Evolutionary conservation across 306 rosid species (phyloP), one percentile per base, ranked within the genome.

Genomic region (Lotus japonicus): DNA sequence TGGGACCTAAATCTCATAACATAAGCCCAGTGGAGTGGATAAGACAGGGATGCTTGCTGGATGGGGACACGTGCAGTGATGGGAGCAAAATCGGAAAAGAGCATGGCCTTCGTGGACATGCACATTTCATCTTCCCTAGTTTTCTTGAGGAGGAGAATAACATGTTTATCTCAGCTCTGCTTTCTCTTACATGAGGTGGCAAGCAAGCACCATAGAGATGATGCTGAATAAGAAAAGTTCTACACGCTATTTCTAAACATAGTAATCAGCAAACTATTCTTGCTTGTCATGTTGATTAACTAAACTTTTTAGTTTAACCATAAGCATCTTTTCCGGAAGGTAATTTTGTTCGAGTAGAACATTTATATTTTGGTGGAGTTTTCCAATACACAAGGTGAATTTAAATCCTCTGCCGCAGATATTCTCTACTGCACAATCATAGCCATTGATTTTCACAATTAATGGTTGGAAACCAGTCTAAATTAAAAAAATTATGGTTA

Each of bases 21-120:
- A 28, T 45, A 14, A 39, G 50, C 21, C n/a, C 36, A 31, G 11
- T 38, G 11, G 9, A 18, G 26, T 15, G 17, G 82, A 73, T 42
- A 31, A 23, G 57, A 16, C 38, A 26, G 3, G 2, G 52, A 49
- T 35, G 31, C 19, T 39, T 38, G 39, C 14, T 23, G 21, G 11
- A 60, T 3, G 43, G 38, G 38, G 48, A 54, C 56, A 76, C 84
- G 73, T 79, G 79, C 66, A 48, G 39, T 50, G 31, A 50, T 68
- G 55, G 66, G 52, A 26, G 62, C 44, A 61, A 60, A 41, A 42
- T 67, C 64, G 73, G 50, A 35, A 12, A 44, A 57, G 26, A 21
- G 1, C 3, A 21, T 21, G 26, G 26, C 26, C 26, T 21, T 21
- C 26, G 26, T 21, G 26, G 26, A 21, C 26, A 21, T 21, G 33